Conservation (phyloP, 441 rosid species). For the Gossypium trilobum region DNA sequence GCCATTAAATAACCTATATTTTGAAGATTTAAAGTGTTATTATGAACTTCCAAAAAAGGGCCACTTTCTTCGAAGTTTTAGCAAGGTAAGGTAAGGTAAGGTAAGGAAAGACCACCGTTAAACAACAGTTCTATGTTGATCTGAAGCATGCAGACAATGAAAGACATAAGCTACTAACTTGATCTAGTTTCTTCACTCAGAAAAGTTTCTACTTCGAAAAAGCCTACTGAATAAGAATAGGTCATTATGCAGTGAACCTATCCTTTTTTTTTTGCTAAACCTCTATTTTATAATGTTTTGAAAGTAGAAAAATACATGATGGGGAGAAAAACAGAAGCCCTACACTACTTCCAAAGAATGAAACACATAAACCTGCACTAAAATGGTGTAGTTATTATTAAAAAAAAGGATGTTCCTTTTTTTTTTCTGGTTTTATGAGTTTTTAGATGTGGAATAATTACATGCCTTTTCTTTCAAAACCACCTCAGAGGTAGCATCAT, state of each 20-base stretch:
- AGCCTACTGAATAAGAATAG: neutral
- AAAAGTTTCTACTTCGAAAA: neutral
- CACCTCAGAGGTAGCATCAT: conserved; percentile 74
- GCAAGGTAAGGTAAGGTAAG: neutral
- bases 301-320: neutral
- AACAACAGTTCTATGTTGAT: neutral
- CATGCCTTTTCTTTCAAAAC: conserved; percentile 91
- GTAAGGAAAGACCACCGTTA: neutral
- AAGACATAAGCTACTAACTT: neutral
- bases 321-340: neutral
- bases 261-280: neutral
- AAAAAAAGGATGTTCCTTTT: neutral
- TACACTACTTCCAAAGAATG: neutral
- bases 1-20: neutral
- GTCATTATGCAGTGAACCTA: neutral
- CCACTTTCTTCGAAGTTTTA: neutral
- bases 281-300: neutral
- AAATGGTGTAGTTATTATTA: neutral
- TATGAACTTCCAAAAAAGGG: neutral
- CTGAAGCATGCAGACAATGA: neutral
- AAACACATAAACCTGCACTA: neutral
- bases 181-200: neutral
- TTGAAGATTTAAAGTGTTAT: neutral
- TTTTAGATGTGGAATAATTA: conserved; percentile 15
- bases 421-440: conserved; percentile 10